Evolutionary conservation across 805 yeast species (phyloP), one percentile per base, ranked within the genome.

Genomic region (Hanseniaspora jakobsenii): DNA sequence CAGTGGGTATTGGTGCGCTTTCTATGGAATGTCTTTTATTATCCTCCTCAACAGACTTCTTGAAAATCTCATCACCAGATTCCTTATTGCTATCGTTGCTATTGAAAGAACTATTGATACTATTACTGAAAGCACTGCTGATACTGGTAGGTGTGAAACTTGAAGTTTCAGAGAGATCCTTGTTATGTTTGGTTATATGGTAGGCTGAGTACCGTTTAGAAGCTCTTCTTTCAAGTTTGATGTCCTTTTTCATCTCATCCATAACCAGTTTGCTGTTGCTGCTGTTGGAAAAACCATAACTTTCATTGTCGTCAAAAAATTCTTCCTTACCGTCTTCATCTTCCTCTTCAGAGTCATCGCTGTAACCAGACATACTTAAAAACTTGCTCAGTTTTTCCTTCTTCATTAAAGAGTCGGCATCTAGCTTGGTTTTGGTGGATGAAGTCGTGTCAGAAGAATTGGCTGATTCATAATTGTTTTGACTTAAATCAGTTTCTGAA

Each of bases 201-300:
- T 87, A 89, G 0, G 96, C 95, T 4, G 95, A 85, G 57, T 81
- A 89, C 45, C 98, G 67, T 53, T 89, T 80, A 0, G 96, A 87
- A 0, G 97, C 99, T 49, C 95, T 72, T 52, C 99, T 72, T 65
- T 81, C 93, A 26, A 91, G 65, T 2, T 83, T 80, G 38, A 82
- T 83, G 3, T 87, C 84, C 36, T 78, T 77, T 55, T 89, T 95
- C 8, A 89, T 66, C 52, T 82, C 83, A 0, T 77, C 67, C 23
- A 87, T 66, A 0, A 95, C 85, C 52, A 34, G 21, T 18, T 42
- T 42, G 17, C 21, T 22, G 3, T 3, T 36, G 4, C 12, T 14
- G 14, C 14, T 5, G 3, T 80, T 85, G 17, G 59, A 62, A 44
- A 55, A 58, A 19, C 47, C 38, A 46, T 57, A 36, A 52, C 54